Evolutionary conservation across 108 stramenopile species (phyloP), one percentile per base, ranked within the genome.

Genomic region (Skeletonema menzelii): DNA sequence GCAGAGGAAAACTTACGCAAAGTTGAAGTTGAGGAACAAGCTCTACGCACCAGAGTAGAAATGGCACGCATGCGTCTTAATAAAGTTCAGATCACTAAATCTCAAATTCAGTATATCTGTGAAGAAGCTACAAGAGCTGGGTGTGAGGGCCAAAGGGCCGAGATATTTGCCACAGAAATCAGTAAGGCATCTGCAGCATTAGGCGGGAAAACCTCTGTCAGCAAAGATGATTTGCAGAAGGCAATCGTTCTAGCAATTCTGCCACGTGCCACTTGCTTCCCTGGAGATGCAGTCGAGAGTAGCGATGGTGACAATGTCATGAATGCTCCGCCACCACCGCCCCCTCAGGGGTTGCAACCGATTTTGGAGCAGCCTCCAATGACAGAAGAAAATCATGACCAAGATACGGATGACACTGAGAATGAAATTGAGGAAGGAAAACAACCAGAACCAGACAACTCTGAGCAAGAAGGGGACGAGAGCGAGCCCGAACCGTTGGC

Each of bases 121-220:
- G 88, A 90, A 61, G 91, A 92, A 65, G 86, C 88, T 17, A 85
- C 77, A 10, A 59, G 87, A 44, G 87, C 85, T 19, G 87, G 85
- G 28, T 87, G 85, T 56, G 84, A 90, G 63, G 91, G 80, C 13
- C 88, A 90, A 27, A 65, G 91, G 40, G 91, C 87, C 7, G 91
- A 92, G 58, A 88, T 92, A 42, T 88, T 88, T 73, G 88, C 89
- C 2, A 70, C 86, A 28, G 70, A 87, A 64, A 87, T 85, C 12
- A 88, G 88, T 10, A 72, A 80, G 37, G 86, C 91, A 24, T 81
- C 73, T 42, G 91, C 91, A n/a, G 91, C 91, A 17, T 56, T 90
- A 35, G 85, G 78, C 57, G 87, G 85, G 38, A 70, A 83, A 53
- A 80, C 1, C 6, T 28, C 53, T 22, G 83, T 88, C 11, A 72